Percentiles rank a stretch among this genome's conserved stretches.
phyloP scores from a whole-genome alignment of 768 basidiomycete genomes.

The Collybia mongolica region DNA sequence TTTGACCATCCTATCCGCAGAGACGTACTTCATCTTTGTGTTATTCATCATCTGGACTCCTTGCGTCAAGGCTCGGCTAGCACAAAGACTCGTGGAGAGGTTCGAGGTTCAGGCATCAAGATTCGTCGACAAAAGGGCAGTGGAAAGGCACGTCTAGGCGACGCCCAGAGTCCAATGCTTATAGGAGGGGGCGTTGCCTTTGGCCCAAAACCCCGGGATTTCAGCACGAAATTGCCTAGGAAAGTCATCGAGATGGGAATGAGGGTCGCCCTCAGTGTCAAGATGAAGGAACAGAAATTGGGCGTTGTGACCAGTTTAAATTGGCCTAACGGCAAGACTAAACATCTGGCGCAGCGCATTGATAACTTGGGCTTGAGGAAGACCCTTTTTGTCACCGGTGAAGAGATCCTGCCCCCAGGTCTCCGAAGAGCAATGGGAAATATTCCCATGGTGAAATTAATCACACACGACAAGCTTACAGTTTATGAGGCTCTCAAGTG shows the following conservation, averaged over 20 bases:
- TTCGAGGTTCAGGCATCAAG: slow-evolving; percentile 86
- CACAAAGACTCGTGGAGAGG: slow-evolving; percentile 91
- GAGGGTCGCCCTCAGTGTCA: slow-evolving; percentile 83
- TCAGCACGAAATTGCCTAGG: slow-evolving; percentile 87
- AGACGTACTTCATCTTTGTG: slow-evolving; percentile 92
- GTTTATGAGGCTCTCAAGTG: slow-evolving; percentile 87
- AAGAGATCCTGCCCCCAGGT: slow-evolving; percentile 47
- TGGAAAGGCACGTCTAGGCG: slow-evolving; percentile 88
- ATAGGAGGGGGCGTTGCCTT: slow-evolving; percentile 92
- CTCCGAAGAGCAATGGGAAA: slow-evolving; percentile 68
- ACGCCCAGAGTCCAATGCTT: slow-evolving; percentile 82
- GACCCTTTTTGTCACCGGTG: slow-evolving; percentile 76
- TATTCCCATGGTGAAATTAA: slow-evolving; percentile 65
- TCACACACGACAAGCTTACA: slow-evolving; percentile 61
- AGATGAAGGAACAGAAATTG: slow-evolving; percentile 71
- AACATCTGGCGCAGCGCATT: slow-evolving; percentile 60
- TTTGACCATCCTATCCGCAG: slow-evolving; percentile 88
- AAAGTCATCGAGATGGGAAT: slow-evolving; percentile 94
- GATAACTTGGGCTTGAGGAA: slow-evolving; percentile 65
- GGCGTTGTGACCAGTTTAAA: slow-evolving; percentile 72
- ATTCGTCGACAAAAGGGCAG: slow-evolving; percentile 90
- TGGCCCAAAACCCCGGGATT: slow-evolving; percentile 89
- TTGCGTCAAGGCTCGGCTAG: slow-evolving; percentile 90
- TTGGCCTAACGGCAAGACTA: slow-evolving; percentile 76
- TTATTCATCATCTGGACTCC: slow-evolving; percentile 83